A percentile compares a stretch with the other conserved stretches of the same genome.
phyloP scores from a whole-genome alignment of 2,329 filamentous ascomycete species.

The Sarocladiaceae sp. region DNA sequence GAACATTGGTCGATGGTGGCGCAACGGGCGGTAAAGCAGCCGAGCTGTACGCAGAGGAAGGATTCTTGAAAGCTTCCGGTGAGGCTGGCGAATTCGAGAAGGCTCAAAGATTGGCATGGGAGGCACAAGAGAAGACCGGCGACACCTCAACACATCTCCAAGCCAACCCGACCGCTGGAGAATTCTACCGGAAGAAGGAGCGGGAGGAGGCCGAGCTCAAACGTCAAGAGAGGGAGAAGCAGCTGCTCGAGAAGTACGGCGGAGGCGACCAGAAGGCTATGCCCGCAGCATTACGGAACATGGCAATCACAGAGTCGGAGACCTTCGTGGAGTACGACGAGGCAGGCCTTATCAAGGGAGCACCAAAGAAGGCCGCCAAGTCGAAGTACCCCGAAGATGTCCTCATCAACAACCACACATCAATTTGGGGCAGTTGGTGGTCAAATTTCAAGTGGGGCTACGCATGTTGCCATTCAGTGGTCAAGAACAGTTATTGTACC shows the following conservation, averaged over 20 bases:
- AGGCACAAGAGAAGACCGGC: conserved; percentile 79
- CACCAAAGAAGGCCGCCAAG: conserved; percentile 68
- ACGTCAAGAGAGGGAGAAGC: conserved; percentile 62
- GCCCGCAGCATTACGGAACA: conserved; percentile 59
- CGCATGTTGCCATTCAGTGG: conserved; percentile 85
- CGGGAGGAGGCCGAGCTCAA: conserved; percentile 67
- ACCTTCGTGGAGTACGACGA: conserved; percentile 93
- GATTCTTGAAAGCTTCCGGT: conserved; percentile 82
- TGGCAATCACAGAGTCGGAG: conserved; percentile 75
- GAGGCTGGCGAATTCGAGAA: conserved; percentile 91
- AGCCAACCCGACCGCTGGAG: conserved; percentile 92
- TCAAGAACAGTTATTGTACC: conserved; percentile 97
- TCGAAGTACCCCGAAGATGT: conserved; percentile 93
- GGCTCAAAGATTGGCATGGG: conserved; percentile 90
- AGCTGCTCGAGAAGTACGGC: conserved; percentile 79
- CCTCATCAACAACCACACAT: conserved; percentile 83
- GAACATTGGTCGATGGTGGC: conserved; percentile 82
- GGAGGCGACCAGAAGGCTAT: conserved; percentile 52
- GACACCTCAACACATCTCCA: conserved; percentile 84
- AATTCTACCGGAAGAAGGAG: conserved; percentile 77
- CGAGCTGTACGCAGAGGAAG: conserved; percentile 84
- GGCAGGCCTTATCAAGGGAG: conserved; percentile 83
- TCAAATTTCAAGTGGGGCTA: conserved; percentile 93
- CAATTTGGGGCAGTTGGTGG: conserved; percentile 98
- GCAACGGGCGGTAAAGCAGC: conserved; percentile 77